Conservation (phyloP, 768 basidiomycete genomes). For the Chiua virens region DNA sequence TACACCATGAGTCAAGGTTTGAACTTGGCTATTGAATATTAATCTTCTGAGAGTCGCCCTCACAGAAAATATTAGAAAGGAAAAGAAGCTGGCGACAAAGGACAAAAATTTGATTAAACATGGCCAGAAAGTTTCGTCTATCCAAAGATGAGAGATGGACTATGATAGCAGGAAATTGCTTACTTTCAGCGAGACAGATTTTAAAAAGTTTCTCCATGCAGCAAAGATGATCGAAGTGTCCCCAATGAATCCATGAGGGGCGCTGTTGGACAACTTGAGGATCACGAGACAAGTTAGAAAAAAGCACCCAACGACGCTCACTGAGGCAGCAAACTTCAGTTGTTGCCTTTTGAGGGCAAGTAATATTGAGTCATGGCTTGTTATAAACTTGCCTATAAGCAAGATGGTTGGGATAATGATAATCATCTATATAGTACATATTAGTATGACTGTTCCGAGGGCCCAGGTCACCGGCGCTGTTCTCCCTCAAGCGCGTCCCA, state of each 20-base stretch:
- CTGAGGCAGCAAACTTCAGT: no score
- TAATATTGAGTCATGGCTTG: no score
- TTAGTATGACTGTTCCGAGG: no score
- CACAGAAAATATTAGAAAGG: slow-evolving; percentile 1
- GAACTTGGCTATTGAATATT: no score
- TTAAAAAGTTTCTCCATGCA: slow-evolving; percentile 62
- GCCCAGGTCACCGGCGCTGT: no score
- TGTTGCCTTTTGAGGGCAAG: no score
- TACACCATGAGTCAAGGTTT: no score
- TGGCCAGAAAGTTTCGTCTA: slow-evolving; percentile 81
- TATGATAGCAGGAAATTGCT: background rate
- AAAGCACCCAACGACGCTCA: slow-evolving; percentile 57
- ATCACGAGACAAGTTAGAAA: background rate
- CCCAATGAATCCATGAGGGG: slow-evolving; percentile 63
- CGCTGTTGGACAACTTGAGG: background rate
- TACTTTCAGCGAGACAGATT: slow-evolving; percentile 38
- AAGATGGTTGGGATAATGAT: no score
- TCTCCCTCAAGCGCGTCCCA: no score
- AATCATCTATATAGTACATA: no score
- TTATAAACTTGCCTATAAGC: no score
- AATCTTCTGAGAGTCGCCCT: slow-evolving; percentile 82
- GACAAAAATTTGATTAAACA: slow-evolving; percentile 84
- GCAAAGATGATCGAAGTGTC: slow-evolving; percentile 76
- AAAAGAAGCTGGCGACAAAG: no score
- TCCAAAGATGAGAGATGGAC: slow-evolving; percentile 81